Base-by-base conservation (phyloP, 495 filamentous ascomycete species). In the Daldinia grandis region DNA sequence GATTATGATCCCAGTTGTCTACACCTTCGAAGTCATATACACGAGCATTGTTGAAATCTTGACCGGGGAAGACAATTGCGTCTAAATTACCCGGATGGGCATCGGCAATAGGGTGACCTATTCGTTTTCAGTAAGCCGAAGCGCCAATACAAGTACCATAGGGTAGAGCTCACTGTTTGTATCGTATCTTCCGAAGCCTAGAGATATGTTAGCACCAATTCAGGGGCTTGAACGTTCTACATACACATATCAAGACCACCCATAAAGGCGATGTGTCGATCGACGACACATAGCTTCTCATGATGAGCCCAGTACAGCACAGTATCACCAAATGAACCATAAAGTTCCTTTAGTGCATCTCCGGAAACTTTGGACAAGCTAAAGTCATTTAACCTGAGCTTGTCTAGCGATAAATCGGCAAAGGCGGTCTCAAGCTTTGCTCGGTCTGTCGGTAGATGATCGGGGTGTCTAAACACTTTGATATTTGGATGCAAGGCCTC, bases 271-370 rank as follows among this genome's bases (percentile, higher is more conserved):
- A 89, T 86, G 9, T 83, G 81, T 1, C 91, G 88, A 77, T 98
- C 95, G 35, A 98, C 80, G 9, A 97, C 71, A 68, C 91, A 95
- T 6, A 98, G 84, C 80, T 98, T 98, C 78, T 98, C 95, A 66
- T 97, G 95, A 69, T 98, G 95, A 0, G 95, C 94, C 94, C 94
- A 98, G 78, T 93, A 98, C 4, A 98, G 79, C 19, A 97, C 91
- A 5, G 91, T 87, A 60, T 91, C 93, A 30, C 94, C 92, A 53
- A 88, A 86, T 58, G 81, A 80, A 50, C 95, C 95, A 73, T 97
- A 98, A 2, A 98, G 78, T 1, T 87, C 85, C 74, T 93, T 89
- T 28, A 96, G 71, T 0, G 88, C 80, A 63, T 94, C 91, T 27
- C 80, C 82, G 0, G 91, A 89, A 57, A 92, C 81, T 59, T 88